Evolutionary conservation across 2,329 filamentous ascomycete genomes (phyloP).

Genomic region (Alternaria alternata): DNA sequence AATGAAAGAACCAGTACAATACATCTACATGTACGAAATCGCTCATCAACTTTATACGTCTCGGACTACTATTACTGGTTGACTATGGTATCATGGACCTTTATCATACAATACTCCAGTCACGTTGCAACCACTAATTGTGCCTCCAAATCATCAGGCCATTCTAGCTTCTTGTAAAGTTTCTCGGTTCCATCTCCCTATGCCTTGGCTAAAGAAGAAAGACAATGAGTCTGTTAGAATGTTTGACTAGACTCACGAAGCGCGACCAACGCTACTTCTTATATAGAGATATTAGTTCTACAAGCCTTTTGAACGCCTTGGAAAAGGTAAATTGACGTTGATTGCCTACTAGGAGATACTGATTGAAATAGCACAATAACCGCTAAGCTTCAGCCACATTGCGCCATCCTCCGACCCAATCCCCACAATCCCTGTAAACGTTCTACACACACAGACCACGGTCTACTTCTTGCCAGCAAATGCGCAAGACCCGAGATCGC

Average conservation of each 20-base stretch:
- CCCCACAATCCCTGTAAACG: not conserved
- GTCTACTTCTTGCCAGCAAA: constrained; percentile 57
- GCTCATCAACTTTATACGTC: not conserved
- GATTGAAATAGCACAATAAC: not conserved
- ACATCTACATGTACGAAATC: not conserved
- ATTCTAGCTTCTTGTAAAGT: not conserved
- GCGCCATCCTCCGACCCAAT: not conserved
- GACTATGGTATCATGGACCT: not conserved
- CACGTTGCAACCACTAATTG: not conserved
- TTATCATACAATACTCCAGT: not conserved
- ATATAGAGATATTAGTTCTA: not conserved
- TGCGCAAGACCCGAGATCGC: constrained; percentile 76
- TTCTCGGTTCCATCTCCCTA: not conserved
- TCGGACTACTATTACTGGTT: not conserved
- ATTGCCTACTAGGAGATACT: not conserved
- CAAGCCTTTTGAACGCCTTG: not conserved
- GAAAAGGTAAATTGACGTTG: not conserved
- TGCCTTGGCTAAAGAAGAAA: not conserved
- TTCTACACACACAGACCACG: not conserved
- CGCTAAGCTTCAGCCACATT: not conserved
- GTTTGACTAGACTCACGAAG: not conserved
- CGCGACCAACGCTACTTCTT: not conserved
- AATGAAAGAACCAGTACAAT: not conserved
- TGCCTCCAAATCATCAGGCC: not conserved
- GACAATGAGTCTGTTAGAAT: not conserved